Percentiles rank a stretch among this genome's conserved stretches.
These are phyloP conservation scores for Sparassis latifolia DNA, from an alignment of 1,284 basidiomycete species.

Conservation along the genomic window DNA sequence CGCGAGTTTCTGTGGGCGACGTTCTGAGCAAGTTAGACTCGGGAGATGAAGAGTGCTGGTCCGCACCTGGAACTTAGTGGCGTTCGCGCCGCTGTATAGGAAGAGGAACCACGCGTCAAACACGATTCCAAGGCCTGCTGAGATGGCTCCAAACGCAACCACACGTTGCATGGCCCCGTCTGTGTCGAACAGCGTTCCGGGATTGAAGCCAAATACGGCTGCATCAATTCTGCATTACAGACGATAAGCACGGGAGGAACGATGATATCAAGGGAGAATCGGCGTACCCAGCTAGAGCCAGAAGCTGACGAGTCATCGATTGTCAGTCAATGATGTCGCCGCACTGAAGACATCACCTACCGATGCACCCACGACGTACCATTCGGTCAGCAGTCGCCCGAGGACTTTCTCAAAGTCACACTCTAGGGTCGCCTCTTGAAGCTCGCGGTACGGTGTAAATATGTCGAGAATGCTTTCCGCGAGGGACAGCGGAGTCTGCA, in stretches of 20 bases:
- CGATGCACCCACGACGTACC: conserved; percentile 29
- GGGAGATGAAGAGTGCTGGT: background rate
- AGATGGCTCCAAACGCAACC: conserved; percentile 48
- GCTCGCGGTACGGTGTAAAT: conserved; percentile 49
- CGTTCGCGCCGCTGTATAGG: conserved; percentile 40
- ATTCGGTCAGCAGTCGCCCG: conserved; percentile 24
- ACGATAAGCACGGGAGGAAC: background rate
- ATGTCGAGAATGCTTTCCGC: conserved; percentile 37
- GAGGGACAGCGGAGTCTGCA: conserved; percentile 20
- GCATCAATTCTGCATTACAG: conserved; percentile 23
- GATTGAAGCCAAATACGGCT: conserved; percentile 52
- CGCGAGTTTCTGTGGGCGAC: conserved; percentile 36
- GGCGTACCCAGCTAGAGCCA: conserved; percentile 22
- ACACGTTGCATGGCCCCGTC: conserved; percentile 36
- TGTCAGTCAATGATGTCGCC: background rate
- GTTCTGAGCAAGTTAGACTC: no score
- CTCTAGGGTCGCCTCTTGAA: conserved; percentile 34
- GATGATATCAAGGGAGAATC: background rate
- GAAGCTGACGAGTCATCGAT: conserved; percentile 10
- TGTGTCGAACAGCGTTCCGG: conserved; percentile 41
- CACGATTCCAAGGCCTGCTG: conserved; percentile 55
- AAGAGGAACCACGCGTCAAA: conserved; percentile 59
- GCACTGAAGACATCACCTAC: conserved; percentile 12
- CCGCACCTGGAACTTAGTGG: conserved; percentile 46
- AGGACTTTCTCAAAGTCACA: conserved; percentile 42